Percentiles rank a stretch among this genome's conserved stretches.
Evolutionary conservation across 805 yeast genomes (phyloP).

Genomic region (Millerozyma acaciae): DNA sequence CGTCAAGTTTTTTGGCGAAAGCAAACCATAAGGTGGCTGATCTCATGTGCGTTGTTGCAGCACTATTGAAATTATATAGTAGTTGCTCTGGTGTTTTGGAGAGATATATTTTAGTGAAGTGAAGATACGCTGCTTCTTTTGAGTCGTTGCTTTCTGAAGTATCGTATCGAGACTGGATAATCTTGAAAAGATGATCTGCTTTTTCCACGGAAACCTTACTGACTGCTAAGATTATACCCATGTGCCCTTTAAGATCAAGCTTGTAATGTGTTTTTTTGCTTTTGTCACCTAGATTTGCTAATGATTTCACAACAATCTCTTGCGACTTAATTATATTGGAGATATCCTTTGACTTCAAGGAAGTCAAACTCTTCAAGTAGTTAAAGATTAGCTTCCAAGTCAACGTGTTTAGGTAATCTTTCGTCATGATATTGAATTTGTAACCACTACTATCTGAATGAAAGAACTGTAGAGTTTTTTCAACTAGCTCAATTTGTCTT

Average conservation of each 20-base stretch:
- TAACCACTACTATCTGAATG: conserved; percentile 18
- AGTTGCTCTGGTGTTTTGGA: conserved; percentile 34
- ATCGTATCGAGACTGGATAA: conserved; percentile 18
- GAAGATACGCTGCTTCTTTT: conserved; percentile 20
- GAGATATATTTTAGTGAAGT: conserved; percentile 23
- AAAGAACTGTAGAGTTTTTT: conserved; percentile 15
- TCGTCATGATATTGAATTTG: conserved; percentile 16
- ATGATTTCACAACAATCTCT: conserved; percentile 21
- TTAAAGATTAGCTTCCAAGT: conserved; percentile 27
- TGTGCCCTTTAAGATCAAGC: conserved; percentile 27
- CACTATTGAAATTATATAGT: conserved; percentile 29
- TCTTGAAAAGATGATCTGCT: conserved; percentile 22
- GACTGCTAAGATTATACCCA: conserved; percentile 35
- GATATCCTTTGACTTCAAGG: conserved; percentile 1
- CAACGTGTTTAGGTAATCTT: conserved; percentile 17
- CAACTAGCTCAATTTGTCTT: conserved; percentile 16
- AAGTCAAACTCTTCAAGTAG: conserved; percentile 7
- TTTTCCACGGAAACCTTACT: conserved; percentile 19
- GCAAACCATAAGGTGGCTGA: conserved; percentile 33
- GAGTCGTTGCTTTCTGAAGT: conserved; percentile 1
- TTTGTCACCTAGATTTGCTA: conserved; percentile 7
- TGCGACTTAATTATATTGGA: conserved; percentile 22
- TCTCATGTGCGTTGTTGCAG: conserved; percentile 17
- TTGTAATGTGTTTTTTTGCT: conserved; percentile 11
- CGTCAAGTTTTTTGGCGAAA: conserved; percentile 28